Percentiles rank a stretch among this genome's conserved stretches.
Evolutionary conservation across 73 alveolate species (phyloP).

Genomic region (Paramecium biaurelia): DNA sequence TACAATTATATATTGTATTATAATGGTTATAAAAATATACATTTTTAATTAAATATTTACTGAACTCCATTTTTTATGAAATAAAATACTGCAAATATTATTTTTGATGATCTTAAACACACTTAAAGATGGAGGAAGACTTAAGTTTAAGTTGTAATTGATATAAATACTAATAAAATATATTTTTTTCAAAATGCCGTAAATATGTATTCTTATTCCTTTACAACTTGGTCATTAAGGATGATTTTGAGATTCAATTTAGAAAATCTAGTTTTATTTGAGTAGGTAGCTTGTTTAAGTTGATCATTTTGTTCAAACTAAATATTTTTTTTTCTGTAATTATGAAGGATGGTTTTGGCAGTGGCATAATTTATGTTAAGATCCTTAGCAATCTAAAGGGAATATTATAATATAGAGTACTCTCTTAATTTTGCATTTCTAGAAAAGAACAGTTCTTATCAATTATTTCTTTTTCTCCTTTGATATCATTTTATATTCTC

Average conservation of each 20-base stretch:
- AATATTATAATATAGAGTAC: not conserved
- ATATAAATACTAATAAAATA: not conserved
- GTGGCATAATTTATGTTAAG: constrained; percentile 39
- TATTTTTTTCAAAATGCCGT: not conserved
- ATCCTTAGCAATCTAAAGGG: constrained; percentile 35
- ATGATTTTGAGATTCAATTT: not conserved
- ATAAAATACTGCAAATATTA: not conserved
- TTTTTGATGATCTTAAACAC: not conserved
- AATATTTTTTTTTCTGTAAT: not conserved
- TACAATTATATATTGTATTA: not conserved
- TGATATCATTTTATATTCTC: constrained; percentile 14
- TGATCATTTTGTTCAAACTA: not conserved
- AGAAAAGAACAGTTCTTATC: not conserved
- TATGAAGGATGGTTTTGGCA: constrained; percentile 33
- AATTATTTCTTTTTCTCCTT: not conserved
- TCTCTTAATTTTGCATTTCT: constrained; percentile 4
- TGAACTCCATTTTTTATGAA: not conserved
- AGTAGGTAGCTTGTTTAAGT: not conserved
- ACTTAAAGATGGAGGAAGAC: not conserved
- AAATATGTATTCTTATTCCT: not conserved
- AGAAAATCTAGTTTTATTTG: not conserved
- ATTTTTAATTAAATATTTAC: not conserved
- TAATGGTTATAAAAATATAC: not conserved
- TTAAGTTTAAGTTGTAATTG: not conserved
- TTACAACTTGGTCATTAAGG: not conserved